Conservation (phyloP, 805 yeast genomes). For the Teunomyces atbi region DNA sequence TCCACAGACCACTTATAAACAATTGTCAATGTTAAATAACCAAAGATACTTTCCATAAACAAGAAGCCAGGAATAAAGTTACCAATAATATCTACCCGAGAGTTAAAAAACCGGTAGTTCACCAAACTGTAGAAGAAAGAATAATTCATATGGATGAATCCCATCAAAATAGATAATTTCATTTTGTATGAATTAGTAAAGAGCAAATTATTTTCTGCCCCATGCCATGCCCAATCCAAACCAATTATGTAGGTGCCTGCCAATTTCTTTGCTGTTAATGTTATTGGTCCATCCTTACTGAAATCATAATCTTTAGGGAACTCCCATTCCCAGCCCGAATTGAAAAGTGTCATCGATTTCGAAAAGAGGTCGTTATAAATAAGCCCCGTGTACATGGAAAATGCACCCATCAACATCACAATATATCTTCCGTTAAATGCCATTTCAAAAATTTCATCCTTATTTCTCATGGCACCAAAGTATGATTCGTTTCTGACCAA, state of each 20-base stretch:
- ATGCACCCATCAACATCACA: slow-evolving; percentile 84
- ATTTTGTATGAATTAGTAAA: slow-evolving; percentile 95
- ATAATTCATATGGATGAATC: slow-evolving; percentile 91
- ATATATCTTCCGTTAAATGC: slow-evolving; percentile 93
- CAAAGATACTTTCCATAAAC: slow-evolving; percentile 96
- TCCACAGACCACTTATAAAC: slow-evolving; percentile 93
- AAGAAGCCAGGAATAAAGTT: slow-evolving; percentile 92
- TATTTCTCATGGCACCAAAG: slow-evolving; percentile 57
- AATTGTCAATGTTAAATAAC: slow-evolving; percentile 82
- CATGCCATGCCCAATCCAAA: slow-evolving; percentile 95
- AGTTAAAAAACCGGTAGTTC: slow-evolving; percentile 67
- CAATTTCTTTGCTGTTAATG: slow-evolving; percentile 60
- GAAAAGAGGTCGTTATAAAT: slow-evolving; percentile 93
- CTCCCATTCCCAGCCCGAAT: slow-evolving; percentile 87
- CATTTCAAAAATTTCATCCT: slow-evolving; percentile 96
- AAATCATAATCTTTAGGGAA: slow-evolving; percentile 62
- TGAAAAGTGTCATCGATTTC: slow-evolving; percentile 81
- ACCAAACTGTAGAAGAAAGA: slow-evolving; percentile 82
- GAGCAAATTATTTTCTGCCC: slow-evolving; percentile 85
- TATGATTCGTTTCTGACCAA: slow-evolving; percentile 73
- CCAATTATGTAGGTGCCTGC: slow-evolving; percentile 80
- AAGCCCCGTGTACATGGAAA: slow-evolving; percentile 94
- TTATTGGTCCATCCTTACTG: slow-evolving; percentile 47
- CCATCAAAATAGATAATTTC: slow-evolving; percentile 94
- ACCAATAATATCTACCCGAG: slow-evolving; percentile 79